Evolutionary conservation across 2,329 filamentous ascomycete species (phyloP), one percentile per base, ranked within the genome.

Genomic region (Achaetomium macrosporum): DNA sequence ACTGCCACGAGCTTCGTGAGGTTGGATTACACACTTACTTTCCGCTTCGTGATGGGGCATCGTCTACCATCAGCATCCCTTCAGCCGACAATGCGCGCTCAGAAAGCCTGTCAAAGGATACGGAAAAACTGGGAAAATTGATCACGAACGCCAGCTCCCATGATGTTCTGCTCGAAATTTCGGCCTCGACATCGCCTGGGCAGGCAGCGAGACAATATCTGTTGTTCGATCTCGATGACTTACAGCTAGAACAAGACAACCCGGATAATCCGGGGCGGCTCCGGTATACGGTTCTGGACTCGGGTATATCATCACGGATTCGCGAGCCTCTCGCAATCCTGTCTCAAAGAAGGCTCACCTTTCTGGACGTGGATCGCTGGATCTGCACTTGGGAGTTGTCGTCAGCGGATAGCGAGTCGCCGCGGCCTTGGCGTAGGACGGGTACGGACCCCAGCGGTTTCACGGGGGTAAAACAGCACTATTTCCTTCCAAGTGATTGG

Each of bases 401-500:
- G 15, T 8, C n/a, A 8, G n/a, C 5, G 4, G 41, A 39, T 25
- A 7, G 25, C 4, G 25, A 33, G 17, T n/a, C 30, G 17, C 9
- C 15, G 3, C 7, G 10, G 30, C 3, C 33, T 10, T 10, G 11
- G 20, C 2, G 13, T 2, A 33, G 42, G 29, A 16, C 7, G 31
- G 5, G 1, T 10, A 6, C 25, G 7, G 13, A 17, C 17, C 12
- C 17, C 13, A 33, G 19, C 12, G 40, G 17, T 17, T 29, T 25
- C 5, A 10, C 19, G 7, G 45, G 25, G n/a, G n/a, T 48, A 1
- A 45, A 53, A 33, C 16, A 39, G 33, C 19, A 45, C 35, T 53
- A 53, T 25, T 53, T 53, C 15, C 25, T 53, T 16, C 51, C 51
- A 2, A 41, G 40, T 5, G 51, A 53, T 19, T 53, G 51, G 51